Conservation (phyloP, 2,329 filamentous ascomycete genomes). For the Colletotrichum trifolii region DNA sequence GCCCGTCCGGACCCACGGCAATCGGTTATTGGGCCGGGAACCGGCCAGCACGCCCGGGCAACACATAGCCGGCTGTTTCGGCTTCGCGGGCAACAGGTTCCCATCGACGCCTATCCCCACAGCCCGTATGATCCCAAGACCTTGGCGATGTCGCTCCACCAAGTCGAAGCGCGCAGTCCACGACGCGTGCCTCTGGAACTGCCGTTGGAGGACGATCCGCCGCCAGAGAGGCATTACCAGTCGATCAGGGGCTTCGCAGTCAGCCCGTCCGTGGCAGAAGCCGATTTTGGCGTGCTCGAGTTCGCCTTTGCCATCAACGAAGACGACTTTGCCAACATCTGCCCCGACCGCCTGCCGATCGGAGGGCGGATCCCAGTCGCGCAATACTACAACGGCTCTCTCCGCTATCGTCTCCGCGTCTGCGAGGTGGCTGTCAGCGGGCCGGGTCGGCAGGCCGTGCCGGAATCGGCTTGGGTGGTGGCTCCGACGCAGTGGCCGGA, state of each 20-base stretch:
- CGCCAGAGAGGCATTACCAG: conserved; percentile 63
- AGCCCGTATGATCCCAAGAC: conserved; percentile 55
- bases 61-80: conserved; percentile 40
- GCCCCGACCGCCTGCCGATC: conserved; percentile 42
- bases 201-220: neutral
- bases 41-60: too few relatives aligned
- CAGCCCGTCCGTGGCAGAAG: conserved; percentile 53
- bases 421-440: conserved; percentile 49
- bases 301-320: conserved; percentile 59
- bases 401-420: conserved; percentile 77
- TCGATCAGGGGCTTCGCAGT: conserved; percentile 64
- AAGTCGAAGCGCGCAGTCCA: conserved; percentile 61
- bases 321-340: conserved; percentile 49
- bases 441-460: conserved; percentile 41
- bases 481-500: conserved; percentile 78
- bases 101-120: conserved; percentile 51
- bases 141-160: conserved; percentile 57
- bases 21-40: too few relatives aligned
- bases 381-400: conserved; percentile 61
- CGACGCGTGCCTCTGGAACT: conserved; percentile 48
- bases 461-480: conserved; percentile 69
- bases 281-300: conserved; percentile 51
- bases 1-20: too few relatives aligned
- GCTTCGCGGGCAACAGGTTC: conserved; percentile 36
- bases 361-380: conserved; percentile 50